Conservation (phyloP, 345 rosid genomes). For the Raphanus sativus region DNA sequence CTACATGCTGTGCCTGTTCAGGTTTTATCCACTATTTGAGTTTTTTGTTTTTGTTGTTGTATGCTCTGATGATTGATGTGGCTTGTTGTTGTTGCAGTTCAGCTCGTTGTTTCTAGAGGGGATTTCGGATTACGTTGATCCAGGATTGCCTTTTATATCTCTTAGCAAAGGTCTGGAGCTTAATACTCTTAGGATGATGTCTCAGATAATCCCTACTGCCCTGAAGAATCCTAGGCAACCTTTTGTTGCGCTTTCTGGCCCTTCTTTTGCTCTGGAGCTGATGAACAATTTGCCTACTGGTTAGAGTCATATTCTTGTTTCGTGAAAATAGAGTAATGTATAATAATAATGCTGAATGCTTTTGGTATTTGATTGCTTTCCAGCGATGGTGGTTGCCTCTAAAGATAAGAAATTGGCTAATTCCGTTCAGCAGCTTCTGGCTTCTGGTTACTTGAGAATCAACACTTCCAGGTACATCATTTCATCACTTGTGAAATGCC, state of each 20-base stretch:
- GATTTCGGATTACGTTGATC: conserved; percentile 72
- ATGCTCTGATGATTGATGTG: conserved; percentile 19
- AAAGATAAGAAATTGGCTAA: conserved; percentile 79
- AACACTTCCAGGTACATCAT: conserved; percentile 75
- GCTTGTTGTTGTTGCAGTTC: conserved; percentile 58
- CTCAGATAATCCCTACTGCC: conserved; percentile 81
- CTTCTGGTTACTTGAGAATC: conserved; percentile 79
- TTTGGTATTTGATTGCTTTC: conserved; percentile 13
- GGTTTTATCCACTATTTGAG: conserved; percentile 41
- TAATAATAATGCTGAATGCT: neutral
- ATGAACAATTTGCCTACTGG: conserved; percentile 93
- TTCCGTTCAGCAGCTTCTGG: conserved; percentile 79
- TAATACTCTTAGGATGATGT: conserved; percentile 87
- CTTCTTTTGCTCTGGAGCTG: conserved; percentile 87
- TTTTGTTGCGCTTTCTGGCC: conserved; percentile 83
- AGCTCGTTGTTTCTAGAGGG: conserved; percentile 80
- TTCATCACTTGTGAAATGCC: conserved; percentile 2
- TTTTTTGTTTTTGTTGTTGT: neutral
- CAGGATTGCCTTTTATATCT: conserved; percentile 84
- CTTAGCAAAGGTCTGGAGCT: conserved; percentile 95
- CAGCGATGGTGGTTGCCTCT: conserved; percentile 96
- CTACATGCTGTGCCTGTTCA: conserved; percentile 94
- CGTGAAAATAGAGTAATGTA: neutral
- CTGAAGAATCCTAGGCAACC: conserved; percentile 80
- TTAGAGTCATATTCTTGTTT: conserved; percentile 11